Evolutionary conservation across 177 flowering plant genomes (phyloP), one percentile per base, ranked within the genome.

Genomic region (Vitis hybrid): DNA sequence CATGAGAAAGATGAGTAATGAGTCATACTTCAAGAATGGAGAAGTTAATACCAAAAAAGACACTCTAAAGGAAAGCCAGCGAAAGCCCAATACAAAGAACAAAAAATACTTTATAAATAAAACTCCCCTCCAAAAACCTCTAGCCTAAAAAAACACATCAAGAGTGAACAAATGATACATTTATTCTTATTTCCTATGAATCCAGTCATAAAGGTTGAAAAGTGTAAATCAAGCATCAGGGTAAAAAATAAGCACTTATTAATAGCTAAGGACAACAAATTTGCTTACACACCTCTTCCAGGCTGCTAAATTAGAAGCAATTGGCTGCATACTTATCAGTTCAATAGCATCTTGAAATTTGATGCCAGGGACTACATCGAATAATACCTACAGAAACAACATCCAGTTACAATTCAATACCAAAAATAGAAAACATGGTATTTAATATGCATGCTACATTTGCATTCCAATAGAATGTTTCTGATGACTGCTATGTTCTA

Each of bases 261-360:
- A 50, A 29, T 39, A 68, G 63, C 55, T 54, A 51, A 8, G 18
- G 39, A 15, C 11, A 67, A 18, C 14, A 64, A 39, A 20, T 26
- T 55, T 15, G 60, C n/a, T 19, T 48, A 13, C 72, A 48, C 57
- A 95, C 99, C 93, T 91, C 82, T 88, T 95, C 93, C 91, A 85
- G 52, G 93, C 92, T 64, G 83, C 90, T 7, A 83, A 53, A 65
- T 77, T 83, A 61, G 98, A 96, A 80, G 87, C 79, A 63, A 89
- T 83, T 66, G 99, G 98, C 83, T 90, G 98, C 99, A 93, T 87
- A 82, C 94, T 90, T 59, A 96, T 85, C 73, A 96, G 77, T 82
- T 93, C 87, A 65, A 96, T 79, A 59, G 98, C 98, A 79, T 96
- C 98, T 77, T 87, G 91, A 79, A 83, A 90, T 70, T 87, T 92